Percentiles rank a stretch among this genome's conserved stretches.
Evolutionary conservation across 169 alveolate genomes (phyloP).

Genomic region (Plasmodium gonderi): DNA sequence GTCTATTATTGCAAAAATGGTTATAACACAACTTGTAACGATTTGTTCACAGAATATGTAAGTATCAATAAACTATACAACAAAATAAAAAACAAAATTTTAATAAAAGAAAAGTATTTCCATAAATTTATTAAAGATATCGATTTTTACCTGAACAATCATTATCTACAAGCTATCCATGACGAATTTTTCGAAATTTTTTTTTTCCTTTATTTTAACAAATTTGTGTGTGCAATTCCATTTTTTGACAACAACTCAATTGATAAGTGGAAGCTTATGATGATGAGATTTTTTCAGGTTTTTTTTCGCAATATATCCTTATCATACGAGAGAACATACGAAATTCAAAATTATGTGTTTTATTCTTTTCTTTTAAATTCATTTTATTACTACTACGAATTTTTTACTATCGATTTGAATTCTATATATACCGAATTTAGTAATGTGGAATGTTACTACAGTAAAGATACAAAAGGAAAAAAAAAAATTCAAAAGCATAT

Average conservation of each 20-base stretch:
- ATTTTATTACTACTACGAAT: constrained; percentile 63
- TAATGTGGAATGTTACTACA: constrained; percentile 2
- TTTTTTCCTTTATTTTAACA: constrained; percentile 65
- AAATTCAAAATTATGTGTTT: constrained; percentile 25
- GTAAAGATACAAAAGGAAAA: not conserved
- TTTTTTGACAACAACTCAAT: constrained; percentile 58
- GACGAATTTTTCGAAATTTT: constrained; percentile 42
- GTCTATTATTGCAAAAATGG: constrained; percentile 26
- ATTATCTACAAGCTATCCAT: constrained; percentile 4
- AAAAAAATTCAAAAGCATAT: constrained; percentile 11
- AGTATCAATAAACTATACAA: constrained; percentile 16
- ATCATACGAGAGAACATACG: not conserved
- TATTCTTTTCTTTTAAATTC: constrained; percentile 64
- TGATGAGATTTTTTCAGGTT: constrained; percentile 6
- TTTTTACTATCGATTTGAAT: constrained; percentile 26
- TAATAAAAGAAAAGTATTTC: constrained; percentile 27
- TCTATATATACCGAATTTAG: constrained; percentile 13
- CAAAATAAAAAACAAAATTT: constrained; percentile 15
- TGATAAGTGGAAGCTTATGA: constrained; percentile 48
- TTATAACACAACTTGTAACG: constrained; percentile 1
- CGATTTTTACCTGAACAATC: constrained; percentile 9
- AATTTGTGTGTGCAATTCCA: constrained; percentile 55
- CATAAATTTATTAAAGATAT: constrained; percentile 14
- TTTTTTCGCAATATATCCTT: constrained; percentile 26
- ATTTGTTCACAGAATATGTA: constrained; percentile 49